phyloP scores from a whole-genome alignment of 2,329 filamentous ascomycete species.

The Penicillium sp. region DNA sequence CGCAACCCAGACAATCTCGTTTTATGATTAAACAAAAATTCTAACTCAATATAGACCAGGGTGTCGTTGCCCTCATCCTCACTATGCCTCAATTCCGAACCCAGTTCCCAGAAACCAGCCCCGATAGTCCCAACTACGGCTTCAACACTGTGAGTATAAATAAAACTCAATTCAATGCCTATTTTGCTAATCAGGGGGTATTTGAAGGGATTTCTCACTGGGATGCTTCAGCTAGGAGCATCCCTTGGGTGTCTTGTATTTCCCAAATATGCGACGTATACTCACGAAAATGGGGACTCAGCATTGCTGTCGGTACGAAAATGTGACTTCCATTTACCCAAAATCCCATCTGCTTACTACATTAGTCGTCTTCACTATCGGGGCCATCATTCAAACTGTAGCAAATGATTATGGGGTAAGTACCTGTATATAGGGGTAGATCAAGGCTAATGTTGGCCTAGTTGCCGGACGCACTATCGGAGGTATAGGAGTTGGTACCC shows the following conservation, averaged over 20 bases:
- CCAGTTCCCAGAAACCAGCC: constrained; percentile 47
- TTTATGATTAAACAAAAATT: no score
- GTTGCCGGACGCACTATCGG: constrained; percentile 41
- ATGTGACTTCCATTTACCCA: no score
- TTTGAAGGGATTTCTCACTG: constrained; percentile 45
- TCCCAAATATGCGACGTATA: constrained; percentile 43
- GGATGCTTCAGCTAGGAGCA: constrained; percentile 48
- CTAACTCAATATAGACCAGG: no score
- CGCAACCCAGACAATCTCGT: no score
- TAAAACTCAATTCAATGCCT: no score
- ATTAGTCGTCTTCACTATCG: constrained; percentile 50
- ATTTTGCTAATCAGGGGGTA: no score
- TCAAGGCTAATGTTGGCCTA: no score
- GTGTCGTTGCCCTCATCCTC: constrained; percentile 45
- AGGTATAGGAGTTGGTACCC: constrained; percentile 42
- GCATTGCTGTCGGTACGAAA: constrained; percentile 29
- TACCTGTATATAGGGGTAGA: no score
- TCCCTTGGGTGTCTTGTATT: constrained; percentile 44
- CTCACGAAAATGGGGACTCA: constrained; percentile 49
- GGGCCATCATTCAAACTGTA: constrained; percentile 46
- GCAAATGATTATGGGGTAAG: constrained; percentile 28
- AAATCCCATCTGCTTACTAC: no score
- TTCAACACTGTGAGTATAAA: no score
- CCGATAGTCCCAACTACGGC: no score
- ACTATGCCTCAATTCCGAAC: constrained; percentile 53